Evolutionary conservation across 2,329 filamentous ascomycete genomes (phyloP).

Genomic region (Penicillium janthinellum): DNA sequence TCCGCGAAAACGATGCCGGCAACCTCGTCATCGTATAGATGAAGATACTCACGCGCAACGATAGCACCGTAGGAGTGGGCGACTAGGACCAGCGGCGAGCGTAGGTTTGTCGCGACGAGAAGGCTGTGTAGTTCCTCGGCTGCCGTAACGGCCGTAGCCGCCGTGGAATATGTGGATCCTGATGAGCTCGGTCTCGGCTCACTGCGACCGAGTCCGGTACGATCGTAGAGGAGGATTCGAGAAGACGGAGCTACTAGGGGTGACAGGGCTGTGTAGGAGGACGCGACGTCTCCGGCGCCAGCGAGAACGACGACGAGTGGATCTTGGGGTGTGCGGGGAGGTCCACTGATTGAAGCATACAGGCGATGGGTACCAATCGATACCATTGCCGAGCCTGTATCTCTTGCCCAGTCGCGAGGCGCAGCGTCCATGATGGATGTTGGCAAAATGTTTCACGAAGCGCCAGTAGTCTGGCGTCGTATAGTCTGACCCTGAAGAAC

Average conservation of each 20-base stretch:
- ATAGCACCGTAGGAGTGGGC: slow-evolving; percentile 47
- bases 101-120: slow-evolving; percentile 25
- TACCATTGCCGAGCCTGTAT: slow-evolving; percentile 22
- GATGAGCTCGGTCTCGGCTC: slow-evolving; percentile 22
- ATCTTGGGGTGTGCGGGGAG: slow-evolving; percentile 23
- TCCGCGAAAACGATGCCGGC: slow-evolving; percentile 43
- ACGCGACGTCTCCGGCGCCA: slow-evolving; percentile 40
- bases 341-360: slow-evolving; percentile 32
- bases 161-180: background rate
- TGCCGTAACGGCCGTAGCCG: slow-evolving; percentile 27
- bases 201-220: slow-evolving; percentile 42
- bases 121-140: slow-evolving; percentile 36
- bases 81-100: slow-evolving; percentile 37
- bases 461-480: background rate
- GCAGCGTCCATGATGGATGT: slow-evolving; percentile 8
- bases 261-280: slow-evolving; percentile 37
- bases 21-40: slow-evolving; percentile 33
- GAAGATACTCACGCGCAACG: slow-evolving; percentile 43
- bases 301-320: slow-evolving; percentile 39
- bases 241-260: slow-evolving; percentile 32
- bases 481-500: background rate
- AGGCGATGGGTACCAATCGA: slow-evolving; percentile 39
- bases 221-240: slow-evolving; percentile 40
- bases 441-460: background rate
- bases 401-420: background rate